These are phyloP conservation scores for Metarhizium guizhouense DNA, from an alignment of 2,329 filamentous ascomycete species.

Conservation along the genomic window DNA sequence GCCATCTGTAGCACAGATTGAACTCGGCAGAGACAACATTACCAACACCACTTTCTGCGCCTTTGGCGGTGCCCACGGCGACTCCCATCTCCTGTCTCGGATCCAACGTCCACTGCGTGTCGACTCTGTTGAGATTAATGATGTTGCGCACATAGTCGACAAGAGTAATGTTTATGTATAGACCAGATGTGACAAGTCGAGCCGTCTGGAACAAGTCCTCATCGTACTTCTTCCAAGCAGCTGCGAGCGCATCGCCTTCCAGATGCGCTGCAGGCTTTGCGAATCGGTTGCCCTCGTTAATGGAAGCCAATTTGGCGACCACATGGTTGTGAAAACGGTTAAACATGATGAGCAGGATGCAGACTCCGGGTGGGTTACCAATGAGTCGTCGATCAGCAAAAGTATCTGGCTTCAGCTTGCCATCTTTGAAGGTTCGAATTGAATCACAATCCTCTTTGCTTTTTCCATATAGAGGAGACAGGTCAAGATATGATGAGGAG, in stretches of 20 bases:
- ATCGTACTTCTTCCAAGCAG: constrained; percentile 60
- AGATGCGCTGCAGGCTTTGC: constrained; percentile 48
- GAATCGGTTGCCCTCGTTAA: constrained; percentile 80
- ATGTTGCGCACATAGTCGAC: constrained; percentile 74
- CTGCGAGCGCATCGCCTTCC: constrained; percentile 36
- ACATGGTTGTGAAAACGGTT: constrained; percentile 83
- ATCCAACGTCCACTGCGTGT: constrained; percentile 75
- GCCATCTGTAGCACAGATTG: constrained; percentile 83
- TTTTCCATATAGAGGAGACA: constrained; percentile 63
- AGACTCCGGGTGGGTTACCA: constrained; percentile 63
- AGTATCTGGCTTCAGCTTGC: constrained; percentile 62
- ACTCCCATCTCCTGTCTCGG: constrained; percentile 61
- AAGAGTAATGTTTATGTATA: constrained; percentile 73
- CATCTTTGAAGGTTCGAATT: constrained; percentile 61
- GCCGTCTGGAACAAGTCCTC: constrained; percentile 74
- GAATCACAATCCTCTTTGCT: constrained; percentile 56
- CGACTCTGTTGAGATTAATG: constrained; percentile 46
- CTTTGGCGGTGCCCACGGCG: constrained; percentile 40
- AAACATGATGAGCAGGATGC: constrained; percentile 68
- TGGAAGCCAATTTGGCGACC: constrained; percentile 67
- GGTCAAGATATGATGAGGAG: constrained; percentile 63
- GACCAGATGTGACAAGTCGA: constrained; percentile 61
- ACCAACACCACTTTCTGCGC: constrained; percentile 62
- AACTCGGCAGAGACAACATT: constrained; percentile 85
- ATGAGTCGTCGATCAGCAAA: constrained; percentile 64